Evolutionary conservation across 2,329 filamentous ascomycete species (phyloP).

Genomic region (Ilyonectria robusta): DNA sequence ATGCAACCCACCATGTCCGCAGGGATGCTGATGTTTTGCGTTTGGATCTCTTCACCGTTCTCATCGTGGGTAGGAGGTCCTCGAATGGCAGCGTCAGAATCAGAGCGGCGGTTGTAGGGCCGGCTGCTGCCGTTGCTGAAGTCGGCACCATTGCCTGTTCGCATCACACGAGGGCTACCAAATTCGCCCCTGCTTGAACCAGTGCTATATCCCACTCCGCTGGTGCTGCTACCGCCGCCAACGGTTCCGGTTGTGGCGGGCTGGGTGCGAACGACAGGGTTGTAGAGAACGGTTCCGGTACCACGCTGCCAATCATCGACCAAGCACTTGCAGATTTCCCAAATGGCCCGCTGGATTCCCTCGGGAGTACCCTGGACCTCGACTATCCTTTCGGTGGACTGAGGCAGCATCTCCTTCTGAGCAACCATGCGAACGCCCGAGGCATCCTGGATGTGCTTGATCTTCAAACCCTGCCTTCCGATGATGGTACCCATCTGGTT

Average conservation of each 20-base stretch:
- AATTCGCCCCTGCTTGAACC: constrained; percentile 67
- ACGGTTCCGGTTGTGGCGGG: constrained; percentile 60
- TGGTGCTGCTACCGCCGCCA: constrained; percentile 59
- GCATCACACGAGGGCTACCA: constrained; percentile 82
- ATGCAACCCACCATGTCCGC: constrained; percentile 99
- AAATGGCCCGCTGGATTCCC: constrained; percentile 94
- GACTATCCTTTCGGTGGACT: constrained; percentile 97
- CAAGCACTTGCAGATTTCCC: constrained; percentile 99
- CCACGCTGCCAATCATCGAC: constrained; percentile 98
- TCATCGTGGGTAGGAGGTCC: constrained; percentile 92
- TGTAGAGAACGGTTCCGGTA: constrained; percentile 97
- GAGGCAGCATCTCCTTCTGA: constrained; percentile 99
- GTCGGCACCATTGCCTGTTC: constrained; percentile 96
- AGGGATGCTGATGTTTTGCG: constrained; percentile 99
- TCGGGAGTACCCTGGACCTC: constrained; percentile 96
- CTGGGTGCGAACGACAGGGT: constrained; percentile 92
- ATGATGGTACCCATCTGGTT: constrained; percentile 99
- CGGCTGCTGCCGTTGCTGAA: constrained; percentile 85
- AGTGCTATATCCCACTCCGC: constrained; percentile 53
- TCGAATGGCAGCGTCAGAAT: constrained; percentile 84
- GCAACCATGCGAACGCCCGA: constrained; percentile 99
- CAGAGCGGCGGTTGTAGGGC: constrained; percentile 83
- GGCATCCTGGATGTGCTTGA: constrained; percentile 98
- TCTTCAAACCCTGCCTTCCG: constrained; percentile 94
- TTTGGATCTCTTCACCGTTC: constrained; percentile 97